Conservation (phyloP, 345 rosid species). For the Erodium maritimum region DNA sequence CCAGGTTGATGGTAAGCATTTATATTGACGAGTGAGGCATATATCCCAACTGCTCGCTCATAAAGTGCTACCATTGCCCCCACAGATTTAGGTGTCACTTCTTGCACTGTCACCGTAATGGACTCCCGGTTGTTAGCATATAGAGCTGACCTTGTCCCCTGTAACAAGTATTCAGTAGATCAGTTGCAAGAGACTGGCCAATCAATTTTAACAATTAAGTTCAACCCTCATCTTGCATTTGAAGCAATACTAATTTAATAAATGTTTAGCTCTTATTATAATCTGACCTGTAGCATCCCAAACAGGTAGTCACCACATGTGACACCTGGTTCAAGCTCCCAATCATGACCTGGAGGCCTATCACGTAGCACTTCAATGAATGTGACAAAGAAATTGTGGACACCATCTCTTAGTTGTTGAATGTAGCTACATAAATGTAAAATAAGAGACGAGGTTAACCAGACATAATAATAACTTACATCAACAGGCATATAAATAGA, state of each 20-base stretch:
- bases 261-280: slow-evolving; percentile 1
- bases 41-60: slow-evolving; percentile 95
- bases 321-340: slow-evolving; percentile 99
- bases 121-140: slow-evolving; percentile 85
- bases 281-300: slow-evolving; percentile 91
- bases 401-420: slow-evolving; percentile 97
- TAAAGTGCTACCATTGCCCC: slow-evolving; percentile 90
- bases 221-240: no score
- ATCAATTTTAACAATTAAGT: no score
- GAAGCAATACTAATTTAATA: no score
- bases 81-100: slow-evolving; percentile 83
- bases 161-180: no score
- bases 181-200: no score
- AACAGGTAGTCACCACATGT: slow-evolving; percentile 97
- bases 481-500: not conserved
- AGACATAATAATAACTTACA: not conserved
- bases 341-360: slow-evolving; percentile 99
- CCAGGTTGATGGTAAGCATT: slow-evolving; percentile 99
- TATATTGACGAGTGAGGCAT: slow-evolving; percentile 71
- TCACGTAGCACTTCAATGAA: slow-evolving; percentile 93
- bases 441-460: not conserved
- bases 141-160: slow-evolving; percentile 97
- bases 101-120: slow-evolving; percentile 76
- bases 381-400: slow-evolving; percentile 90
- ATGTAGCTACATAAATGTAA: slow-evolving; percentile 50